phyloP scores from a whole-genome alignment of 1,139 yeast species.

The Scheffersomyces insectosa region DNA sequence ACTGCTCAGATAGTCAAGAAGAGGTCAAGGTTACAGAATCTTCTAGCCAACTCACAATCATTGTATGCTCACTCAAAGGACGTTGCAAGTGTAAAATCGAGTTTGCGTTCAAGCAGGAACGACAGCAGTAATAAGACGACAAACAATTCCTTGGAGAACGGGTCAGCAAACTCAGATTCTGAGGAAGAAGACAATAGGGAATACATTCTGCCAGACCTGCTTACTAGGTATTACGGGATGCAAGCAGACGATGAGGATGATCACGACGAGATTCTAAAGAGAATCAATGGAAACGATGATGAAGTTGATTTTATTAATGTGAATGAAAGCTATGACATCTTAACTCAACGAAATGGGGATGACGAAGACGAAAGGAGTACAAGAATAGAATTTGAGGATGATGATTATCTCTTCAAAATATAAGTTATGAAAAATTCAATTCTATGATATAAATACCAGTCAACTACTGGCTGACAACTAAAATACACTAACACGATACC shows the following conservation, averaged over 20 bases:
- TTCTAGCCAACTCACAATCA: conserved; percentile 40
- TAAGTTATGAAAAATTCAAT: conserved; percentile 5
- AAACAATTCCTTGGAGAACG: conserved; percentile 10
- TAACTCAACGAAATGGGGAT: conserved; percentile 10
- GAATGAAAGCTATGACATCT: conserved; percentile 16
- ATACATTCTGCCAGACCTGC: conserved; percentile 46
- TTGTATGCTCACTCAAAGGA: conserved; percentile 33
- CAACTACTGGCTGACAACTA: no score
- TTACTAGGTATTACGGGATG: conserved; percentile 31
- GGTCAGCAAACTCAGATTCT: conserved; percentile 12
- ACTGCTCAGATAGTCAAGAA: not conserved
- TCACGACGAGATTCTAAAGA: conserved; percentile 19
- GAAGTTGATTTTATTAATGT: conserved; percentile 34
- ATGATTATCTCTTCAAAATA: conserved; percentile 36
- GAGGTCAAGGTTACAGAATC: conserved; percentile 32
- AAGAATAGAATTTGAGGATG: conserved; percentile 21
- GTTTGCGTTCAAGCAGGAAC: conserved; percentile 6
- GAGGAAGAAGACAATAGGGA: conserved; percentile 36
- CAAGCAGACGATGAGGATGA: conserved; percentile 18
- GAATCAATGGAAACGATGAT: conserved; percentile 14
- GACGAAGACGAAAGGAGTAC: conserved; percentile 12
- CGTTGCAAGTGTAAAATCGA: conserved; percentile 12
- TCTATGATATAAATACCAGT: no score
- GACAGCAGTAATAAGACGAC: conserved; percentile 10
- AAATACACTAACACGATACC: no score